These are phyloP conservation scores for Achlya hypogyna DNA, from an alignment of 352 stramenopile genomes.

Conservation along the genomic window DNA sequence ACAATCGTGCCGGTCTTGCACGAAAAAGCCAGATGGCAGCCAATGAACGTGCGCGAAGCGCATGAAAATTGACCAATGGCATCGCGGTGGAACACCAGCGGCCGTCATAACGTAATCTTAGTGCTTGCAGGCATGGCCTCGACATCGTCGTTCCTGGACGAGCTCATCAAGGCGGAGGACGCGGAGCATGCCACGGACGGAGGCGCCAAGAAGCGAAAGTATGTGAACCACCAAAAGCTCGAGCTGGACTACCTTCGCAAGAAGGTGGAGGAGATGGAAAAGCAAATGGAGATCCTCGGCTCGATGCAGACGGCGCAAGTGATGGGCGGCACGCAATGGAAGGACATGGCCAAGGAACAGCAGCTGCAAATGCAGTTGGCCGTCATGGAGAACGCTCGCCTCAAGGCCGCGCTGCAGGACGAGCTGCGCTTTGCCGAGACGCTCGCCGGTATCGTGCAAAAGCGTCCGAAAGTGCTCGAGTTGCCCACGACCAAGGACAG, in stretches of 20 bases:
- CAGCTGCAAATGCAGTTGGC: constrained; percentile 8
- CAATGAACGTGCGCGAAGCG: background rate
- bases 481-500: constrained; percentile 3
- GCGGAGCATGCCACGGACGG: background rate
- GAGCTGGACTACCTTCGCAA: constrained; percentile 17
- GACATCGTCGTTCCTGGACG: too few species aligned
- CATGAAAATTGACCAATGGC: background rate
- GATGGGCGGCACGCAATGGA: background rate
- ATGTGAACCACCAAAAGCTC: constrained; percentile 18
- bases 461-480: constrained; percentile 10
- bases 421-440: constrained; percentile 17
- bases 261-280: constrained; percentile 12
- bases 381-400: constrained; percentile 14
- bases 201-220: constrained; percentile 11
- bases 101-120: background rate
- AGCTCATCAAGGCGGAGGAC: background rate
- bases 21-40: background rate
- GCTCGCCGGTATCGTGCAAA: constrained; percentile 10
- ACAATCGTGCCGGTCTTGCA: too few species aligned
- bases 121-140: background rate
- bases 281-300: constrained; percentile 17
- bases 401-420: constrained; percentile 10
- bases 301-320: constrained; percentile 3
- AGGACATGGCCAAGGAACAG: constrained; percentile 14
- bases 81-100: background rate